Evolutionary conservation across 441 rosid genomes (phyloP).

Genomic region (Euphorbia schlechtendalii): DNA sequence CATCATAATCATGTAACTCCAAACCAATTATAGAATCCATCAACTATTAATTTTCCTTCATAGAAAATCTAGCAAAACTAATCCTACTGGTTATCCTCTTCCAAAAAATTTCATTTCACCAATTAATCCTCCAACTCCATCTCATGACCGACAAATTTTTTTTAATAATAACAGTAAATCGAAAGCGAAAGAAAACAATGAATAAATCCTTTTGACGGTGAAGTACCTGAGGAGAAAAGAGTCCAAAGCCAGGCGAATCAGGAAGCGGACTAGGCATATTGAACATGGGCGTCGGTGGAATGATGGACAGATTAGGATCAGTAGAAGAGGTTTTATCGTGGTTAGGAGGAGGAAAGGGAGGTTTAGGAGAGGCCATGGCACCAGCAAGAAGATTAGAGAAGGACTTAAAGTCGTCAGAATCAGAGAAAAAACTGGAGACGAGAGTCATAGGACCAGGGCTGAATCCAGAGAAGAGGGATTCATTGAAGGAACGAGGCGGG

Average conservation of each 20-base stretch:
- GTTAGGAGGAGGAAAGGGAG: slow-evolving; percentile 12
- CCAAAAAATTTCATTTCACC: neutral
- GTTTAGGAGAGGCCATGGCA: slow-evolving; percentile 57
- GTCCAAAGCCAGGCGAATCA: slow-evolving; percentile 69
- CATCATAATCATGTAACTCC: neutral
- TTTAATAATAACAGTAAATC: neutral
- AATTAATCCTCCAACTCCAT: neutral
- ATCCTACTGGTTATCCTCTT: neutral
- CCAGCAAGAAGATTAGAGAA: slow-evolving; percentile 89
- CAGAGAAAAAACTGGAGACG: slow-evolving; percentile 64
- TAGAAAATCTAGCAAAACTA: neutral
- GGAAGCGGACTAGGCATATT: slow-evolving; percentile 38
- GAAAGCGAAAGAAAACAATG: neutral
- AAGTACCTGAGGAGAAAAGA: slow-evolving; percentile 56
- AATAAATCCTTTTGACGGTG: neutral
- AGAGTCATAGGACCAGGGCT: slow-evolving; percentile 97
- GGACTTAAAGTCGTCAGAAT: slow-evolving; percentile 66
- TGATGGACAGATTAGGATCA: slow-evolving; percentile 37
- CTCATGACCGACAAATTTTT: neutral
- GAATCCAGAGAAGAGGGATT: slow-evolving; percentile 46
- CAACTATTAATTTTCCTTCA: neutral
- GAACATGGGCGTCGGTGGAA: slow-evolving; percentile 48
- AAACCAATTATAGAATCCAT: neutral
- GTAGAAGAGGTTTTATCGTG: slow-evolving; percentile 11
- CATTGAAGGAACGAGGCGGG: slow-evolving; percentile 57